phyloP scores from a whole-genome alignment of 768 basidiomycete species.

The Leccinum olivaceopallidum region DNA sequence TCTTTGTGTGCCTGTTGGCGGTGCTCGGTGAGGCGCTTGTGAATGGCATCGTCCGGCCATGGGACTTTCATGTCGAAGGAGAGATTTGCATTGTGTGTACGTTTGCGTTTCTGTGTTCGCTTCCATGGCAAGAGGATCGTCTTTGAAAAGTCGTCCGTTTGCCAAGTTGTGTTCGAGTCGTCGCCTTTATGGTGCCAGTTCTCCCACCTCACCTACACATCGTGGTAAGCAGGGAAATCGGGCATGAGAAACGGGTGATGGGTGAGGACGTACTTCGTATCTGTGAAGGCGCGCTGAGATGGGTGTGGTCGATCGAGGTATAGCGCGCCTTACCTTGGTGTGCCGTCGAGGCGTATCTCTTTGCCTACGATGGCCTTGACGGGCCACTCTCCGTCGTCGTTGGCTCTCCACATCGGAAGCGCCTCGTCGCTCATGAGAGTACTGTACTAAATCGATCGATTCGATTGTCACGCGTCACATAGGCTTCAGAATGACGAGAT shows the following conservation, averaged over 20 bases:
- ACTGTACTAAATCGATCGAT: too few relatives aligned
- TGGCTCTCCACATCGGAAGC: too few relatives aligned
- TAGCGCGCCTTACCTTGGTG: constrained; percentile 23
- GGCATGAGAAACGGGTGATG: neutral
- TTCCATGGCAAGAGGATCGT: constrained; percentile 36
- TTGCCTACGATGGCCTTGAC: too few relatives aligned
- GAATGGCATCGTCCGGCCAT: constrained; percentile 43
- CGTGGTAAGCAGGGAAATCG: neutral
- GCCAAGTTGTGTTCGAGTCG: constrained; percentile 58
- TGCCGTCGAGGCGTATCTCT: too few relatives aligned
- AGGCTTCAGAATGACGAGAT: too few relatives aligned
- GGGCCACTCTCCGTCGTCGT: too few relatives aligned
- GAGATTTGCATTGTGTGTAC: constrained; percentile 29
- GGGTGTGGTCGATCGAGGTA: neutral
- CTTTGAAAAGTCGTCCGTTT: constrained; percentile 28
- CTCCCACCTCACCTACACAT: constrained; percentile 49
- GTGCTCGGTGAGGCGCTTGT: constrained; percentile 43
- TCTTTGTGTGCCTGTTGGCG: constrained; percentile 47
- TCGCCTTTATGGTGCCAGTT: constrained; percentile 52
- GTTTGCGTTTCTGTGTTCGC: constrained; percentile 30
- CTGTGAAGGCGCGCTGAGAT: constrained; percentile 20
- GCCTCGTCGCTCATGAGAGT: too few relatives aligned
- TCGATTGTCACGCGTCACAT: too few relatives aligned
- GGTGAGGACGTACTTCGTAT: constrained; percentile 31
- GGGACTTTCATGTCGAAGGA: constrained; percentile 40